Evolutionary conservation across 306 rosid genomes (phyloP), one percentile per base, ranked within the genome.

Genomic region (Cicer arietinum): DNA sequence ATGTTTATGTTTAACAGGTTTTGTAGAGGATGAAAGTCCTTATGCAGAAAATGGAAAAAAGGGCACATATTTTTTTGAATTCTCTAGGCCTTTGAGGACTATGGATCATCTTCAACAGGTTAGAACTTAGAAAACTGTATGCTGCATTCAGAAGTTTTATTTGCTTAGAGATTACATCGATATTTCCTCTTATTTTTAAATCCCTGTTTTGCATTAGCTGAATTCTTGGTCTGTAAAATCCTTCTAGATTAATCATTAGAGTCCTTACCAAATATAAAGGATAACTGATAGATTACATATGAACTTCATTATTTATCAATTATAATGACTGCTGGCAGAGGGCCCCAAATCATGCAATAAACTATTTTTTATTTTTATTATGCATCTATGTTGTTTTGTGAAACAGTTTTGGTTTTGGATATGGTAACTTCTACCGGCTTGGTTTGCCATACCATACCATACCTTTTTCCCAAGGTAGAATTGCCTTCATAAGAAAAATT

Each of bases 101-200:
- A 83, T 86, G 83, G 98, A 94, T 79, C 96, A 84, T 67, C 95
- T 91, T 81, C 98, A 94, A 83, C 98, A 94, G 98, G 98, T 91
- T 77, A 77, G 86, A 77, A 74, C 87, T 83, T 79, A 79, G 84
- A 77, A 79, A 71, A 42, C 51, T 68, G 65, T 56, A 66, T 57
- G 57, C 77, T 70, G 62, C 48, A 76, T 73, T 79, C 43, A 41
- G 54, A 81, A 37, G 42, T 72, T 68, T 45, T 79, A 68, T 68
- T 61, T 67, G 58, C 62, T 69, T 5, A 66, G 67, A 67, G 71
- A 58, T 58, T 47, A 59, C 63, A 16, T 40, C 59, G 79, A 62
- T 74, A 39, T 54, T 61, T 67, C 59, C 59, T 16, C 35, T 17
- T 69, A 37, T 39, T 51, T 37, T 39, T 12, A 35, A 8, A 54